Evolutionary conservation across 345 rosid genomes (phyloP), one percentile per base, ranked within the genome.

Genomic region (Balakata baccata): DNA sequence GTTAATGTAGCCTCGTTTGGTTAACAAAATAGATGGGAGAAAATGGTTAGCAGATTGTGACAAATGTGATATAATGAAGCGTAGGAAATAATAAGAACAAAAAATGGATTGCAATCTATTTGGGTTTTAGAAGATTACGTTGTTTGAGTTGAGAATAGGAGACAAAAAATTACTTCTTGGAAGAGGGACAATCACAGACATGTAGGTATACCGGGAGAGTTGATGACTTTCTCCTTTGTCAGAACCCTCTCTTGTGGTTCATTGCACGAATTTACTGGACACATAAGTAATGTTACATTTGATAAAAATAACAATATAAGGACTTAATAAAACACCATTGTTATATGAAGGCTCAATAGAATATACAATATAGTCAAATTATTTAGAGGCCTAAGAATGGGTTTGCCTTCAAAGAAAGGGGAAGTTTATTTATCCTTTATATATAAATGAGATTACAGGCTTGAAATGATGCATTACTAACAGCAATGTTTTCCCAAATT

Each of bases 391-490:
- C 59, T 18, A 54, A 54, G 20, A 6, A 54, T 54, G 59, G 59
- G 11, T 54, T 54, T 18, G 10, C 23, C 59, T 54, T 54, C 7
- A 18, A 39, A 25, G 20, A 41, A 64, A 37, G n/a, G 16, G 45
- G 18, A 18, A 18, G 23, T 18, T 5, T 64, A 41, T 29, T 29
- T 29, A 29, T 29, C 34, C 34, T 29, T 29, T 29, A 29, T 29
- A 29, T 29, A 29, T 29, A 29, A 29, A 29, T 29, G 34, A 22
- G 6, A n/a, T 13, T 75, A 34, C 41, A 16, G 10, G 18, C 72
- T 61, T 68, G 10, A 68, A 67, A 68, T 60, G 29, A n/a, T 68
- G 50, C 34, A 64, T 65, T 45, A 37, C 39, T 74, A 46, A 70
- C 59, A 37, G 45, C 59, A 64, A 22, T 71, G 51, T 58, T 16